Conservation (phyloP, 352 stramenopile species). For the Globisporangium okanoganense region DNA sequence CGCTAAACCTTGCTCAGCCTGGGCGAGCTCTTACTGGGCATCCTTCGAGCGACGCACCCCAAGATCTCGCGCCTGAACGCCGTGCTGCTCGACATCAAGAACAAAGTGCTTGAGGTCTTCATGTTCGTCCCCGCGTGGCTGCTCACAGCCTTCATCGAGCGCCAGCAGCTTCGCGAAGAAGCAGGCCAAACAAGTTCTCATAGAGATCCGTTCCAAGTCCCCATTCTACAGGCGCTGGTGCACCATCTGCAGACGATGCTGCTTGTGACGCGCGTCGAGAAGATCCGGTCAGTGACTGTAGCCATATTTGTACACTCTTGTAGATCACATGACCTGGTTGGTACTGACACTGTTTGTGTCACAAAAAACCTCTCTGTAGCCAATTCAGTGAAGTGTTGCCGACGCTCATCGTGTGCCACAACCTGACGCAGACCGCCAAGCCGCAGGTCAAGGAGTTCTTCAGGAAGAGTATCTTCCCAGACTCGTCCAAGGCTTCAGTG, state of each 20-base stretch:
- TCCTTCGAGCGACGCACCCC: slow-evolving; percentile 26
- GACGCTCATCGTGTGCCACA: slow-evolving; percentile 61
- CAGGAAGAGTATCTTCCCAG: slow-evolving; percentile 30
- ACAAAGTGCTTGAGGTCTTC: slow-evolving; percentile 60
- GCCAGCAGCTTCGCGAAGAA: slow-evolving; percentile 24
- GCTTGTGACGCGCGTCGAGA: slow-evolving; percentile 51
- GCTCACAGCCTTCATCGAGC: slow-evolving; percentile 35
- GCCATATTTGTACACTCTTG: no score
- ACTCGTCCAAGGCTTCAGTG: not conserved
- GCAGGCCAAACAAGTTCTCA: not conserved
- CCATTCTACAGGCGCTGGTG: slow-evolving; percentile 27
- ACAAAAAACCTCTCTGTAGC: slow-evolving; percentile 19
- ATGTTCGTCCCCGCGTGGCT: slow-evolving; percentile 47
- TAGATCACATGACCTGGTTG: no score
- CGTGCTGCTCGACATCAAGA: slow-evolving; percentile 48
- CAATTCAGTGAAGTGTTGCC: slow-evolving; percentile 45
- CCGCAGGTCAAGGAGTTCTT: slow-evolving; percentile 34
- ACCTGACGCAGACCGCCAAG: slow-evolving; percentile 38
- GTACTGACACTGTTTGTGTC: not conserved
- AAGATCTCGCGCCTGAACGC: slow-evolving; percentile 27
- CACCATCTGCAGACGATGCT: slow-evolving; percentile 54
- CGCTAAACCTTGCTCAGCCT: slow-evolving; percentile 19
- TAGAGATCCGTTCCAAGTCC: not conserved
- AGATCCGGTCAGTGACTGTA: slow-evolving; percentile 31
- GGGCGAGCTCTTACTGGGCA: slow-evolving; percentile 42